Percentiles rank a stretch among this genome's conserved stretches.
Conservation (phyloP, 306 rosid species). For the Vigna reflexopilosa region DNA sequence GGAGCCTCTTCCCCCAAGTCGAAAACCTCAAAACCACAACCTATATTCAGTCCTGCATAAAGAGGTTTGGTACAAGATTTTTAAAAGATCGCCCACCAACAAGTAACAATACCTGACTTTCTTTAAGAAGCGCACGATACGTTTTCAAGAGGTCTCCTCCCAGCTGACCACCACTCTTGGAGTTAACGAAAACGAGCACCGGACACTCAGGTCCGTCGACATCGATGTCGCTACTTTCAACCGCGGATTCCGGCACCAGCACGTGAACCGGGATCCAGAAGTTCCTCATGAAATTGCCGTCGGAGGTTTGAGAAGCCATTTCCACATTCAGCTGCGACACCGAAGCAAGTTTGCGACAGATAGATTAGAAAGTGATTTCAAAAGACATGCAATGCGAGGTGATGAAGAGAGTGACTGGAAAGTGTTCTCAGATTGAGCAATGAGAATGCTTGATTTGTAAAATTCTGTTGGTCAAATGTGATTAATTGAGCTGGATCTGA, state of each 20-base stretch:
- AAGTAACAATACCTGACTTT: constrained; percentile 61
- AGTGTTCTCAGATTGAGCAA: neutral
- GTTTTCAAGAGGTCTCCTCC: constrained; percentile 82
- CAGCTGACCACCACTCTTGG: constrained; percentile 95
- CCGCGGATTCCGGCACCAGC: constrained; percentile 54
- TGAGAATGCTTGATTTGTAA: neutral
- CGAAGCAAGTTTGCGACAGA: neutral
- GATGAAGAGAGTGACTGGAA: neutral
- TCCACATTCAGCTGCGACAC: constrained; percentile 23
- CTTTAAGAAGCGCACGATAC: constrained; percentile 66
- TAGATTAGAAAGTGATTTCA: neutral
- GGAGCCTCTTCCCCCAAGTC: constrained; percentile 91
- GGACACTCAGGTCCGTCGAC: constrained; percentile 67
- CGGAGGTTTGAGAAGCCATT: constrained; percentile 52
- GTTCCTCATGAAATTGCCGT: constrained; percentile 50
- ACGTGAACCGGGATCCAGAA: constrained; percentile 74
- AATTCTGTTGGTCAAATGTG: neutral
- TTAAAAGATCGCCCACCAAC: neutral
- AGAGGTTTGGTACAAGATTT: neutral
- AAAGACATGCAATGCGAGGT: neutral
- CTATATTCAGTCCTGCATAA: constrained; percentile 35
- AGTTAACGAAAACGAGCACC: constrained; percentile 83
- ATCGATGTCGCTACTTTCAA: constrained; percentile 26
- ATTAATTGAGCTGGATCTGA: neutral
- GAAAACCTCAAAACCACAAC: constrained; percentile 65